These are phyloP conservation scores for Saccharomyces hybrid DNA, from an alignment of 1,139 yeast genomes.

Conservation along the genomic window DNA sequence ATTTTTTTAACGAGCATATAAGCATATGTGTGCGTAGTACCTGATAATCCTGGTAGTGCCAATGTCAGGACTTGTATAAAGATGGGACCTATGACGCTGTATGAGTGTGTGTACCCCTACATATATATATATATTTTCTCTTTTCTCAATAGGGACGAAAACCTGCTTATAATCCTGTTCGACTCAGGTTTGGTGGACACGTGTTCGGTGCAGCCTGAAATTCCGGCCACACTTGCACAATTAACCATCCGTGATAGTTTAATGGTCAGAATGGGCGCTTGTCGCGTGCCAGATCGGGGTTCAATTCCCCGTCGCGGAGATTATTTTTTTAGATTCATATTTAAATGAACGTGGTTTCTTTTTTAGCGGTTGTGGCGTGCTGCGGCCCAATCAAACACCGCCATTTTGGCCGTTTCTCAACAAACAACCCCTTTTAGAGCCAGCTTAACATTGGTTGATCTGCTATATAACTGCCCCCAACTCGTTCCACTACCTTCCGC, in stretches of 20 bases:
- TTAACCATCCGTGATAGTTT: conserved; percentile 29
- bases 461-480: background rate
- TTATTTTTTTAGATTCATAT: conserved; percentile 9
- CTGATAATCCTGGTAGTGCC: no score
- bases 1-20: no score
- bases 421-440: conserved; percentile 1
- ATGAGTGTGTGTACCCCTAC: no score
- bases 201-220: no score
- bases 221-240: no score
- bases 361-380: background rate
- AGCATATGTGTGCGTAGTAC: no score
- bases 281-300: conserved; percentile 37
- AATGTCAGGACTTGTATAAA: no score
- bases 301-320: conserved; percentile 36
- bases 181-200: no score
- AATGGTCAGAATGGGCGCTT: conserved; percentile 35
- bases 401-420: background rate
- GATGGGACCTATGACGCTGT: no score
- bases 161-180: no score
- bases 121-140: no score
- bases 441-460: background rate
- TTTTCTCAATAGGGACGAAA: no score
- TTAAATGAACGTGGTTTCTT: background rate
- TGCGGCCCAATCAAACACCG: conserved; percentile 1
- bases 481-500: background rate